Percentiles rank a stretch among this genome's conserved stretches.
These are phyloP conservation scores for Moelleriella libera DNA, from an alignment of 2,329 filamentous ascomycete genomes.

Conservation along the genomic window DNA sequence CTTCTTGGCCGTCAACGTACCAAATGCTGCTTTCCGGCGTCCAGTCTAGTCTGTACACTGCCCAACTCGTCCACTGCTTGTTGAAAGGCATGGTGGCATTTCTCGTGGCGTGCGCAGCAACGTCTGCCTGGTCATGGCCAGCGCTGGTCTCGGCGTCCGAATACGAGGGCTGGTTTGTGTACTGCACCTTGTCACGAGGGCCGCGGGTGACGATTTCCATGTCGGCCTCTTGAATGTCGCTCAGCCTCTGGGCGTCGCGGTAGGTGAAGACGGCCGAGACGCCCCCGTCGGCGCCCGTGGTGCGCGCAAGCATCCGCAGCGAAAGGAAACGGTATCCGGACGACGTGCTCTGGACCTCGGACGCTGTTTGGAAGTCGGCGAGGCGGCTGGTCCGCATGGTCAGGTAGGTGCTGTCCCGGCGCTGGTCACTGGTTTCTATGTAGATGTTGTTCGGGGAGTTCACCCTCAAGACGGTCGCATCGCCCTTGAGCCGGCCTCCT, in stretches of 20 bases:
- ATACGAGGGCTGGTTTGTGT: slow-evolving; percentile 46
- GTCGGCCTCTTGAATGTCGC: slow-evolving; percentile 20
- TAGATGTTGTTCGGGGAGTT: slow-evolving; percentile 31
- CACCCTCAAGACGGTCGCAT: slow-evolving; percentile 19
- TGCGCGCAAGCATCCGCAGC: slow-evolving; percentile 36
- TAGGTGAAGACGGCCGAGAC: slow-evolving; percentile 41
- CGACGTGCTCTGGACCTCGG: slow-evolving; percentile 28
- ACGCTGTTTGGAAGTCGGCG: slow-evolving; percentile 27
- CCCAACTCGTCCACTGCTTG: slow-evolving; percentile 37
- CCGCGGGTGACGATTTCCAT: slow-evolving; percentile 37
- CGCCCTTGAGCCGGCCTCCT: slow-evolving; percentile 1
- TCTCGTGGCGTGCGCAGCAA: slow-evolving; percentile 29
- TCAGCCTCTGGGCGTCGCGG: slow-evolving; percentile 19
- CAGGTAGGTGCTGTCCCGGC: slow-evolving; percentile 23
- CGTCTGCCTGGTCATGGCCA: slow-evolving; percentile 19
- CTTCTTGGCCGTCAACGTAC: slow-evolving; percentile 37
- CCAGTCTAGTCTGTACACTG: slow-evolving; percentile 28
- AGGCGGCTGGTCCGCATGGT: slow-evolving; percentile 32
- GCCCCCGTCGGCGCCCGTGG: slow-evolving; percentile 30
- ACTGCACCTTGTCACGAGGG: slow-evolving; percentile 29
- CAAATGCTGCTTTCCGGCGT: slow-evolving; percentile 32
- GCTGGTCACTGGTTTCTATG: slow-evolving; percentile 19
- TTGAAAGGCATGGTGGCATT: slow-evolving; percentile 30
- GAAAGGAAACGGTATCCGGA: slow-evolving; percentile 16
- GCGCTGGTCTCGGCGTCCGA: slow-evolving; percentile 7